Conservation (phyloP, 148 eudicot species). For the Chenopodium suecicum region DNA sequence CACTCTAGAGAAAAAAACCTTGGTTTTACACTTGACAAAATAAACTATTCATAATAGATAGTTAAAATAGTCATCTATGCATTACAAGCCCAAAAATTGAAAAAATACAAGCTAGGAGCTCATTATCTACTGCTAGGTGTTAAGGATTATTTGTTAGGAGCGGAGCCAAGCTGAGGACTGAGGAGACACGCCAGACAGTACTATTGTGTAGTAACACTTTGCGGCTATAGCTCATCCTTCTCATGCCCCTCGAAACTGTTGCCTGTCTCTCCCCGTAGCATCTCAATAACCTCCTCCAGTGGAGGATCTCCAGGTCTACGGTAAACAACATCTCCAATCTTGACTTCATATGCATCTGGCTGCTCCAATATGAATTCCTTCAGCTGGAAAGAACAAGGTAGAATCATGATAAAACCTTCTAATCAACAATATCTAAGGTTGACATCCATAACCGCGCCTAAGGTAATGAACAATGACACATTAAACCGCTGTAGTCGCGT, state of each 20-base stretch:
- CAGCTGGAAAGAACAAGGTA: constrained; percentile 39
- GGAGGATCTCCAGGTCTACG: constrained; percentile 93
- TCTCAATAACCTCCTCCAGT: constrained; percentile 64
- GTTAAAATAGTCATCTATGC: not conserved
- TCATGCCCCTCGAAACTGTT: constrained; percentile 11
- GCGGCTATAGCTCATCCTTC: constrained; percentile 49
- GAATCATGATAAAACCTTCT: not conserved
- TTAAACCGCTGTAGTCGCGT: not conserved
- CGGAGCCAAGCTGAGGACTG: not conserved
- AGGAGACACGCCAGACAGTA: not conserved
- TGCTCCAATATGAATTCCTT: constrained; percentile 75
- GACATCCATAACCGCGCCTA: not conserved
- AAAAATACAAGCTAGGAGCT: not conserved
- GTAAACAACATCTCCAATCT: constrained; percentile 69
- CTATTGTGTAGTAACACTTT: not conserved
- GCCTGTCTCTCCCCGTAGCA: constrained; percentile 39
- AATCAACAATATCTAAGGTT: not conserved
- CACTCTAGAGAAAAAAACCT: not conserved
- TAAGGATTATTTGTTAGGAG: not conserved
- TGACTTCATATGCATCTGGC: constrained; percentile 85
- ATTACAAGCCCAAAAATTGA: not conserved
- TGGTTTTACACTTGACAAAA: not conserved
- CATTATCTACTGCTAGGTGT: constrained; percentile 4
- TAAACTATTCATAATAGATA: not conserved
- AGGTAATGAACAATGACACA: not conserved